Evolutionary conservation across 345 rosid species (phyloP), one percentile per base, ranked within the genome.

Genomic region (Arabidopsis arenosa): DNA sequence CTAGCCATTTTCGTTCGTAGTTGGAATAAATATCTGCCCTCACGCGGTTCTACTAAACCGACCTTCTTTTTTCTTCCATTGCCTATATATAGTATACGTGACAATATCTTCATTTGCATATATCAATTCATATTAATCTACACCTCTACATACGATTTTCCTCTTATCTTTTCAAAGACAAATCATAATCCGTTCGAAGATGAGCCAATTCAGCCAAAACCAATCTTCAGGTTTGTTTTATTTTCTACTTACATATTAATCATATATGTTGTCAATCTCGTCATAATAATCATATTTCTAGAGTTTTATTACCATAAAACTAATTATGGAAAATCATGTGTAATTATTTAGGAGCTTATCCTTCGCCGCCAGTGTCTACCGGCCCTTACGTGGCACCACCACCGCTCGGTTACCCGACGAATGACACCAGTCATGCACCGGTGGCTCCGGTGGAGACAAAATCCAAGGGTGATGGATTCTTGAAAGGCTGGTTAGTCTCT

Each of bases 401-500:
- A 41, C 81, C 81, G 0, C 21, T 23, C 0, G 81, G 81, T 66
- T 78, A 78, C 59, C 81, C 81, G 26, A 72, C 70, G 7, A 66
- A 48, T 49, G 69, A 78, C 64, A 66, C 74, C 3, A 49, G 18
- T 53, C 68, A 78, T 60, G 69, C 33, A 2, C 43, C 64, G 10
- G 39, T 36, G 63, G 77, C 73, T 72, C 69, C 74, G 15, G 68
- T 72, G 5, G 74, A 78, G 65, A 60, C 81, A 4, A 78, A 72
- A 15, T 52, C 81, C 3, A 78, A 73, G 77, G 77, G 81, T 72
- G 81, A 78, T 59, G 81, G 81, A 26, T 78, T 78, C 74, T 66
- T 60, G n/a, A 72, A 59, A 72, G 81, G 81, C 77, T 78, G 80
- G 80, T 77, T 37, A 56, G 73, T 65, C 1, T 44, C 11, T 26